A percentile compares a stretch with the other conserved stretches of the same genome.
Conservation (phyloP, 2,329 filamentous ascomycete genomes). For the Mycocentrospora acerina region DNA sequence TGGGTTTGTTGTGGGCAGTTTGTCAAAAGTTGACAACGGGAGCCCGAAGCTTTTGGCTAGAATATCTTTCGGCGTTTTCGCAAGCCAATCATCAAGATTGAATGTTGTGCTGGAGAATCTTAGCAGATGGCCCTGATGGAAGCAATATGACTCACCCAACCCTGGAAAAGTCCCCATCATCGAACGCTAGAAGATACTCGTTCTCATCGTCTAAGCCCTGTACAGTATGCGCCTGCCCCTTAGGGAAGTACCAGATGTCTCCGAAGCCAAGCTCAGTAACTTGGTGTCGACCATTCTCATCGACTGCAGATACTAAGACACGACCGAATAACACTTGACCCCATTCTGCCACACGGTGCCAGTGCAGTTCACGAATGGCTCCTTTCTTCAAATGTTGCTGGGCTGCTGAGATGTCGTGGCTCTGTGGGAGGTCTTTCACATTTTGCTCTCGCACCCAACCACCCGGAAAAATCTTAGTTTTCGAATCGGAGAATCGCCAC, state of each 20-base stretch:
- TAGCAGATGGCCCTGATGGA: too few relatives aligned
- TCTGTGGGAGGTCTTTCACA: conserved; percentile 65
- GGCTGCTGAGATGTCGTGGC: conserved; percentile 66
- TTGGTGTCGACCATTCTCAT: conserved; percentile 61
- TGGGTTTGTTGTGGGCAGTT: conserved; percentile 58
- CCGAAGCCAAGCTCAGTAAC: conserved; percentile 59
- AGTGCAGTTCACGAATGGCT: conserved; percentile 67
- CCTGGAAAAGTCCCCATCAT: conserved; percentile 67
- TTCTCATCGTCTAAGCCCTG: conserved; percentile 67
- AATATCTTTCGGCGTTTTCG: conserved; percentile 64
- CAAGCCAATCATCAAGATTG: conserved; percentile 70
- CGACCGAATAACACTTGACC: conserved; percentile 62
- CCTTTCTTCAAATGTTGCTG: conserved; percentile 70
- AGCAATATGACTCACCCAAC: conserved; percentile 55
- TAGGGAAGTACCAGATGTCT: conserved; percentile 70
- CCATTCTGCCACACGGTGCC: conserved; percentile 70
- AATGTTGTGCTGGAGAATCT: conserved; percentile 66
- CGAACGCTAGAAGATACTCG: conserved; percentile 67
- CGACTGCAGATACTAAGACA: conserved; percentile 61
- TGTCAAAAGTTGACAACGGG: conserved; percentile 59
- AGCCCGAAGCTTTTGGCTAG: conserved; percentile 71
- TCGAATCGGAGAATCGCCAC: conserved; percentile 68
- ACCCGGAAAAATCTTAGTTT: conserved; percentile 61
- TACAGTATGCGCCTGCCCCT: conserved; percentile 64
- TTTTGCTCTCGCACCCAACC: conserved; percentile 69